Evolutionary conservation across 1,284 basidiomycete genomes (phyloP).

Genomic region (Volvariella volvacea): DNA sequence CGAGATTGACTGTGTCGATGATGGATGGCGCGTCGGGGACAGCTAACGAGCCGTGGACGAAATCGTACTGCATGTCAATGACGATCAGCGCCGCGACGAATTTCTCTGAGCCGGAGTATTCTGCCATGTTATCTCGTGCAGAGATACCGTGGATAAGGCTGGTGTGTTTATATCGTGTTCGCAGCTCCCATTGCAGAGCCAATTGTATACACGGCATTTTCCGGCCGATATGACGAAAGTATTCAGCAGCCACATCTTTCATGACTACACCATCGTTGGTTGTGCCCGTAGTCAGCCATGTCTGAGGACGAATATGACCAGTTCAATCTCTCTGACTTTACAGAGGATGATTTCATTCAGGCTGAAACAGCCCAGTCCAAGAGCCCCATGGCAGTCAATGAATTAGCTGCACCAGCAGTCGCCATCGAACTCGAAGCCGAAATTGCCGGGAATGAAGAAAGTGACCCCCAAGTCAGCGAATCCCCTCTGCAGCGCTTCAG

Average conservation of each 20-base stretch:
- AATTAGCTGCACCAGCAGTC: conserved; percentile 14
- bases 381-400: not conserved
- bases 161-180: not conserved
- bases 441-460: conserved; percentile 2
- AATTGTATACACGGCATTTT: conserved; percentile 8
- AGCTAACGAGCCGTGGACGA: conserved; percentile 40
- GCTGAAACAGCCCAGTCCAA: conserved; percentile 35
- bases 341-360: conserved; percentile 45
- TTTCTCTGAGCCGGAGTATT: conserved; percentile 1
- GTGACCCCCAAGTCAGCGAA: conserved; percentile 4
- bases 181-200: not conserved
- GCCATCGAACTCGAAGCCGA: conserved; percentile 12
- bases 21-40: conserved; percentile 36
- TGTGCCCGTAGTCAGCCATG: conserved; percentile 15
- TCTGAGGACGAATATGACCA: conserved; percentile 27
- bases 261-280: no score
- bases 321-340: conserved; percentile 52
- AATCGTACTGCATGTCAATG: conserved; percentile 40
- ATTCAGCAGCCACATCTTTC: not conserved
- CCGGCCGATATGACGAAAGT: no score
- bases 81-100: conserved; percentile 31
- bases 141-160: not conserved
- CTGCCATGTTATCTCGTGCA: no score
- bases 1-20: conserved; percentile 30
- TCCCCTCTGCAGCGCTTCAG: conserved; percentile 32